Conservation (phyloP, 768 basidiomycete genomes). For the Mycena olivaceomarginata region DNA sequence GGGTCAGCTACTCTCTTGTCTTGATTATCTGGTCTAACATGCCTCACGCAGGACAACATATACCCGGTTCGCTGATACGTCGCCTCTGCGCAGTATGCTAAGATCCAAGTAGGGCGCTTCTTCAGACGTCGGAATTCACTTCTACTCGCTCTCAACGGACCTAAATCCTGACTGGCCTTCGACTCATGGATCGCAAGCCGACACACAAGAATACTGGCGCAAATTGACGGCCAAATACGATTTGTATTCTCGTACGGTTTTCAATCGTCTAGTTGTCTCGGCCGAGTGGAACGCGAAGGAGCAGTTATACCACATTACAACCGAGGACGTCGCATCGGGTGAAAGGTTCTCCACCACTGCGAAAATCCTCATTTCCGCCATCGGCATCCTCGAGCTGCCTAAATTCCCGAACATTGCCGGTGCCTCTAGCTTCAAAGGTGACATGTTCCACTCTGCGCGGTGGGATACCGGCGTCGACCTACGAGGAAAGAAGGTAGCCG, state of each 20-base stretch:
- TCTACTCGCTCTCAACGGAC: slow-evolving; percentile 69
- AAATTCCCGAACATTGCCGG: slow-evolving; percentile 58
- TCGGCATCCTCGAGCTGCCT: slow-evolving; percentile 70
- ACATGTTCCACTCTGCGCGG: slow-evolving; percentile 70
- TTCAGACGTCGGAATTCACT: slow-evolving; percentile 63
- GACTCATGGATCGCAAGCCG: slow-evolving; percentile 63
- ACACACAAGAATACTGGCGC: slow-evolving; percentile 66
- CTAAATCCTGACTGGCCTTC: slow-evolving; percentile 65
- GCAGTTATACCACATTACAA: slow-evolving; percentile 54
- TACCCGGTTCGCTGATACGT: slow-evolving; percentile 53
- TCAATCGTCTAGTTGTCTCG: slow-evolving; percentile 66
- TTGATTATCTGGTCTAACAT: background rate
- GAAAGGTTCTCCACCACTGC: slow-evolving; percentile 55
- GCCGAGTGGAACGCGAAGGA: slow-evolving; percentile 64
- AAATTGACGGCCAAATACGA: slow-evolving; percentile 63
- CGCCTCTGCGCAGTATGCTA: slow-evolving; percentile 35
- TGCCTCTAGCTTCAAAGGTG: slow-evolving; percentile 65
- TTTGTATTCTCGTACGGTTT: slow-evolving; percentile 60
- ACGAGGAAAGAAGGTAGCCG: slow-evolving; percentile 68
- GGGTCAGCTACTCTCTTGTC: slow-evolving; percentile 55
- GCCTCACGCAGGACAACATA: slow-evolving; percentile 54
- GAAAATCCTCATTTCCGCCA: slow-evolving; percentile 72
- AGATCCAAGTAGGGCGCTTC: slow-evolving; percentile 62
- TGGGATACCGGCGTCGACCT: slow-evolving; percentile 67
- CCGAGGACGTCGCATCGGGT: slow-evolving; percentile 56